Percentiles rank a stretch among this genome's conserved stretches.
Evolutionary conservation across 805 yeast species (phyloP).

Genomic region (Lipomyces orientalis): DNA sequence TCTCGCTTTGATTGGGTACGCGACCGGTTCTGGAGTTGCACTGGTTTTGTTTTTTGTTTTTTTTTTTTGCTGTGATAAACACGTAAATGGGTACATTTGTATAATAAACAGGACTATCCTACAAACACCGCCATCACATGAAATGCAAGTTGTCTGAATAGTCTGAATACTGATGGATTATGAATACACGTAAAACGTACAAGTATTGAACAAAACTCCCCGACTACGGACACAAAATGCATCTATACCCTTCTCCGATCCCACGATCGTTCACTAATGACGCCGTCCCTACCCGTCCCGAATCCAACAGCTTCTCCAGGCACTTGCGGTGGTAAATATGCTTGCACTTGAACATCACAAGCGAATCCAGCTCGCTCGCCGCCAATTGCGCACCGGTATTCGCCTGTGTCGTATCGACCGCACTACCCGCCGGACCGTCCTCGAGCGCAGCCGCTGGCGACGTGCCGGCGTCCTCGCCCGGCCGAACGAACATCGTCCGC

Average conservation of each 20-base stretch:
- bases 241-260: conserved; percentile 33
- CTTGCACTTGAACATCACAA: conserved; percentile 37
- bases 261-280: conserved; percentile 19
- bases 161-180: too few species aligned
- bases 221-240: conserved; percentile 25
- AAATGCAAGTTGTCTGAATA: too few species aligned
- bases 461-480: conserved; percentile 5
- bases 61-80: too few species aligned
- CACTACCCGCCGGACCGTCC: conserved; percentile 12
- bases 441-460: conserved; percentile 1
- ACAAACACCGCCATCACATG: not conserved
- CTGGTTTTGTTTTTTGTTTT: too few species aligned
- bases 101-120: too few species aligned
- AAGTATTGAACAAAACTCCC: not conserved
- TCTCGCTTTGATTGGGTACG: not conserved
- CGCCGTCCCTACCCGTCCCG: conserved; percentile 10
- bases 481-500: not conserved
- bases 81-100: too few species aligned
- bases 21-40: not conserved
- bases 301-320: conserved; percentile 29
- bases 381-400: not conserved
- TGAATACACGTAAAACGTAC: not conserved
- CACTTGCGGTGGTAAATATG: conserved; percentile 38
- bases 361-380: conserved; percentile 28
- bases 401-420: not conserved